These are phyloP conservation scores for Triglochin maritima DNA, from an alignment of 106 monocot species.

Conservation along the genomic window DNA sequence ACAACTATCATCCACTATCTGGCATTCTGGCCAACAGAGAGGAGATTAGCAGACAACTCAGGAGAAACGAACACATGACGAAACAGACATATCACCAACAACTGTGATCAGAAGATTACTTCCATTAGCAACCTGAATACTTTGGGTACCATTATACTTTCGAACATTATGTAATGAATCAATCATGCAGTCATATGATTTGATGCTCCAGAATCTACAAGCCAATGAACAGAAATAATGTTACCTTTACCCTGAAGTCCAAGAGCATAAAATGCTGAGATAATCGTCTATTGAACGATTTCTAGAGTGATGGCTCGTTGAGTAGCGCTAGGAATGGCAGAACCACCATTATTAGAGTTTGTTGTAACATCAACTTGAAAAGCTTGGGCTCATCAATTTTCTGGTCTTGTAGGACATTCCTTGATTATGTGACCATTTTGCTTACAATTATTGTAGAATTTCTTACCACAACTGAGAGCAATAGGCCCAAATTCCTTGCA, in stretches of 20 bases:
- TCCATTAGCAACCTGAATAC: not conserved
- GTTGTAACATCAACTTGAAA: no score
- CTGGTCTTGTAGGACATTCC: no score
- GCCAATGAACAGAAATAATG: not conserved
- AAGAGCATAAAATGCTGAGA: not conserved
- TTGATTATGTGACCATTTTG: no score
- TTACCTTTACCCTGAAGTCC: not conserved
- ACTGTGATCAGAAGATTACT: not conserved
- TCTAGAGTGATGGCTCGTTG: not conserved
- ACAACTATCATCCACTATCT: not conserved
- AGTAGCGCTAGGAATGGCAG: not conserved
- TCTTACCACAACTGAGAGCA: no score
- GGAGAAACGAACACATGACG: not conserved
- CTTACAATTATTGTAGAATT: no score
- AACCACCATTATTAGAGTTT: no score
- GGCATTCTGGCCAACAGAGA: not conserved
- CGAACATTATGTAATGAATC: conserved; percentile 1
- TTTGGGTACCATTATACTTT: not conserved
- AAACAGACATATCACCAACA: not conserved
- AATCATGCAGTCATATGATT: conserved; percentile 1
- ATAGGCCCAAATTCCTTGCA: no score
- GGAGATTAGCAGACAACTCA: not conserved
- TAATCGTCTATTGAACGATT: conserved; percentile 1
- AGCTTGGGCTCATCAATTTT: no score
- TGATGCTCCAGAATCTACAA: conserved; percentile 3